phyloP scores from a whole-genome alignment of 2,329 filamentous ascomycete species.

The Penicillium polonicum region DNA sequence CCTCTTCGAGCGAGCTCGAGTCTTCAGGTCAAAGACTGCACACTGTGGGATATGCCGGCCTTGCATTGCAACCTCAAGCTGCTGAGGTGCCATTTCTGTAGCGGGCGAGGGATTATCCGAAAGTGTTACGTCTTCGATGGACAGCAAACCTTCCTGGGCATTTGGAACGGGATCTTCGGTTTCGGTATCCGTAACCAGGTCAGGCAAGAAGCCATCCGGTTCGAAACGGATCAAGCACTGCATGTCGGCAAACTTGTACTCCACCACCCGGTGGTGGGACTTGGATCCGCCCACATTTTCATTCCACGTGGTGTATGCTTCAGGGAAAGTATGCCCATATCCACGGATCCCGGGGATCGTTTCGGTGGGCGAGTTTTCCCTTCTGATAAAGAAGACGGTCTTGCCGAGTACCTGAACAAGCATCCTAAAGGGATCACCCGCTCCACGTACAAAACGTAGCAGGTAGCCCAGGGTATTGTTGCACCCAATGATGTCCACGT shows the following conservation, averaged over 20 bases:
- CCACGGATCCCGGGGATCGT: constrained; percentile 56
- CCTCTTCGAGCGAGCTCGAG: constrained; percentile 40
- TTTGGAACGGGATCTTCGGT: neutral
- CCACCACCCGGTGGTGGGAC: constrained; percentile 62
- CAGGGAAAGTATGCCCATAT: constrained; percentile 66
- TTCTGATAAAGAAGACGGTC: constrained; percentile 63
- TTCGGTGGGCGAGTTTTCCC: constrained; percentile 60
- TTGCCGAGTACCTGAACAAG: constrained; percentile 56
- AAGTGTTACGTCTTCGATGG: neutral
- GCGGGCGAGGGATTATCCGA: neutral
- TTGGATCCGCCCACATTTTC: constrained; percentile 52
- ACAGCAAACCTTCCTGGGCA: neutral
- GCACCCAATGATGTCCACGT: constrained; percentile 60
- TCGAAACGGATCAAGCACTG: constrained; percentile 57
- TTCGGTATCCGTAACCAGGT: constrained; percentile 1
- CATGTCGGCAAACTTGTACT: constrained; percentile 58
- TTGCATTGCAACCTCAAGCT: constrained; percentile 24
- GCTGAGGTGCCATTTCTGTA: neutral
- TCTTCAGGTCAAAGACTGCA: constrained; percentile 56
- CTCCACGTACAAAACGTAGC: constrained; percentile 53
- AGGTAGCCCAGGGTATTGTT: constrained; percentile 62
- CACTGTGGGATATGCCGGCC: constrained; percentile 38
- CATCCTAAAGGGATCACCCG: constrained; percentile 56
- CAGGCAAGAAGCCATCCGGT: constrained; percentile 55
- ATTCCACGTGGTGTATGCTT: constrained; percentile 65